A percentile compares a stretch with the other conserved stretches of the same genome.
phyloP scores from a whole-genome alignment of 495 filamentous ascomycete genomes.

The Cryomyces antarcticus region DNA sequence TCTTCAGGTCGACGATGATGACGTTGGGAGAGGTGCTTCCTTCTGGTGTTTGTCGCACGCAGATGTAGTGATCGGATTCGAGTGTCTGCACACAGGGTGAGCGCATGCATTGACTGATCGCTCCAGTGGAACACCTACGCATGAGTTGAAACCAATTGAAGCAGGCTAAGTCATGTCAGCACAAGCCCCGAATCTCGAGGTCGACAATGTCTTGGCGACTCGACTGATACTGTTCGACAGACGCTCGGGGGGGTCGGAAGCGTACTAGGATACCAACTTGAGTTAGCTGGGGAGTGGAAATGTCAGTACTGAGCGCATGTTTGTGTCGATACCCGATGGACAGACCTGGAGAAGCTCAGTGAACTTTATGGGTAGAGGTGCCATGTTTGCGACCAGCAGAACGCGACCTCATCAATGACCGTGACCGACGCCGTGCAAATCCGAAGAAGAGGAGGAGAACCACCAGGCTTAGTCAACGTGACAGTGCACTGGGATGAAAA shows the following conservation, averaged over 20 bases:
- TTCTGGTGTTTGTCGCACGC: constrained; percentile 77
- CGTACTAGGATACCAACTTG: constrained; percentile 64
- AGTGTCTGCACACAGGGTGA: constrained; percentile 43
- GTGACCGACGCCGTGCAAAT: too few relatives aligned
- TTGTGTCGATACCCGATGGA: neutral
- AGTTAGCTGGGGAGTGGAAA: constrained; percentile 33
- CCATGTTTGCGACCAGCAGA: constrained; percentile 23
- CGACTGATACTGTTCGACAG: too few relatives aligned
- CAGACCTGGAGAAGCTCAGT: constrained; percentile 78
- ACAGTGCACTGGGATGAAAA: too few relatives aligned
- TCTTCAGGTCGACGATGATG: constrained; percentile 90
- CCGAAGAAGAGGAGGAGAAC: too few relatives aligned
- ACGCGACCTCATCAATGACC: too few relatives aligned
- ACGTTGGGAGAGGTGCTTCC: constrained; percentile 72
- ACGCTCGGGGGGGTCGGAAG: constrained; percentile 2
- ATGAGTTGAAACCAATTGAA: constrained; percentile 92
- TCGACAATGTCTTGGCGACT: constrained; percentile 7
- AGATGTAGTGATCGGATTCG: constrained; percentile 91
- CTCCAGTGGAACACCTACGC: constrained; percentile 39
- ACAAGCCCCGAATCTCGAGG: constrained; percentile 1
- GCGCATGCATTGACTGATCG: constrained; percentile 1
- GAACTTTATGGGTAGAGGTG: constrained; percentile 74
- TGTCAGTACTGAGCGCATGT: neutral
- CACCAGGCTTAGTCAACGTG: too few relatives aligned
- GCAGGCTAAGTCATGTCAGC: constrained; percentile 27